These are phyloP conservation scores for Lactuca saligna DNA, from an alignment of 129 eudicot genomes.

Conservation along the genomic window DNA sequence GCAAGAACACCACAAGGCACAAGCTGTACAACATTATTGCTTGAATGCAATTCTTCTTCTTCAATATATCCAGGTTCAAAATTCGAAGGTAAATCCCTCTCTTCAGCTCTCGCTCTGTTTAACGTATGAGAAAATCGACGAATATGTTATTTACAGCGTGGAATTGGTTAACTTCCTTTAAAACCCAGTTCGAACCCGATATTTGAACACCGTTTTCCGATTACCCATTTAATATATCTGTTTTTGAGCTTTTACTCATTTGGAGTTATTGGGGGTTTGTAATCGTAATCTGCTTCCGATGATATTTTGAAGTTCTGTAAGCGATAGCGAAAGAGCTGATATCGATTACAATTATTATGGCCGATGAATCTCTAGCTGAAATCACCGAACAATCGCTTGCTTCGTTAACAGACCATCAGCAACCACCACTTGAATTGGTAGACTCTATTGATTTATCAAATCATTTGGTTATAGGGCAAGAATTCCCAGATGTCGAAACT, in stretches of 20 bases:
- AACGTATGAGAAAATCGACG: background rate
- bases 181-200: constrained; percentile 19
- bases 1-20: constrained; percentile 6
- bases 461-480: constrained; percentile 71
- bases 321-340: background rate
- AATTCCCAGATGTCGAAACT: constrained; percentile 95
- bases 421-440: background rate
- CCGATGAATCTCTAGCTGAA: constrained; percentile 34
- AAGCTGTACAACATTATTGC: background rate
- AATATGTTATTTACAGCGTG: background rate
- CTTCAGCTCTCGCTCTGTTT: constrained; percentile 5
- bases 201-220: background rate
- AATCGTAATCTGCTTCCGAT: too few relatives aligned
- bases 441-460: constrained; percentile 24
- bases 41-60: constrained; percentile 18
- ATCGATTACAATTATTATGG: constrained; percentile 30
- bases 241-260: constrained; percentile 8
- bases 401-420: constrained; percentile 24
- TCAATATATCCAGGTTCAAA: background rate
- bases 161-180: constrained; percentile 6
- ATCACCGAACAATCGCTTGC: constrained; percentile 23
- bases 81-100: constrained; percentile 27
- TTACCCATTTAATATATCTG: constrained; percentile 1
- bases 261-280: constrained; percentile 11
- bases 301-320: too few relatives aligned